Evolutionary conservation across 176 grass and related monocot species (phyloP).

Genomic region (Carex scoparia): DNA sequence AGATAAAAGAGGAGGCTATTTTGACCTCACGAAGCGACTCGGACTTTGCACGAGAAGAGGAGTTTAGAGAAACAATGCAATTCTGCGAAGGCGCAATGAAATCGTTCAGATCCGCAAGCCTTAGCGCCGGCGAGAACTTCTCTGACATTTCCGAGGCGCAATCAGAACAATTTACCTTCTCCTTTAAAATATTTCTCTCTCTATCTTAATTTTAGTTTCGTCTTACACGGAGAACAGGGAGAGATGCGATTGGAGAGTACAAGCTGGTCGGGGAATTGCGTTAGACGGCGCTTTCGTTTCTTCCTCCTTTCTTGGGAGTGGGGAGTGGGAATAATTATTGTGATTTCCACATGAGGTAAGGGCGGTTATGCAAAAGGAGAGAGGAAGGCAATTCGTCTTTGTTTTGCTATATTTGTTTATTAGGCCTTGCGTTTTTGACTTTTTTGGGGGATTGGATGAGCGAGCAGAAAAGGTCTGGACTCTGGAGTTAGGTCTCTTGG

Average conservation of each 20-base stretch:
- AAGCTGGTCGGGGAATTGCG: not conserved
- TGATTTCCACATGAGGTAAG: not conserved
- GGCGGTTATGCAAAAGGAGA: not conserved
- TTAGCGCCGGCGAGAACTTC: constrained; percentile 87
- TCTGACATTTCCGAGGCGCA: constrained; percentile 42
- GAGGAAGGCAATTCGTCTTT: not conserved
- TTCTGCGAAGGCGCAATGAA: constrained; percentile 95
- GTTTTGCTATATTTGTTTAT: constrained; percentile 1
- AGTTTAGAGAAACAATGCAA: constrained; percentile 78
- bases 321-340: not conserved
- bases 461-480: no score
- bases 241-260: not conserved
- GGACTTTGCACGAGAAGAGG: constrained; percentile 28
- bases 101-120: constrained; percentile 96
- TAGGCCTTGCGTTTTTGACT: not conserved
- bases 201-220: not conserved
- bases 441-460: not conserved
- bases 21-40: constrained; percentile 14
- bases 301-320: not conserved
- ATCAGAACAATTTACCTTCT: not conserved
- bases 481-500: not conserved
- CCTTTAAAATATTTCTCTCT: not conserved
- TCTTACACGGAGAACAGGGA: not conserved
- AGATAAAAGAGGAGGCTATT: not conserved
- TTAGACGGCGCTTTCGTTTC: not conserved